Evolutionary conservation across 2,329 filamentous ascomycete genomes (phyloP).

Genomic region (Epichloe elymi): DNA sequence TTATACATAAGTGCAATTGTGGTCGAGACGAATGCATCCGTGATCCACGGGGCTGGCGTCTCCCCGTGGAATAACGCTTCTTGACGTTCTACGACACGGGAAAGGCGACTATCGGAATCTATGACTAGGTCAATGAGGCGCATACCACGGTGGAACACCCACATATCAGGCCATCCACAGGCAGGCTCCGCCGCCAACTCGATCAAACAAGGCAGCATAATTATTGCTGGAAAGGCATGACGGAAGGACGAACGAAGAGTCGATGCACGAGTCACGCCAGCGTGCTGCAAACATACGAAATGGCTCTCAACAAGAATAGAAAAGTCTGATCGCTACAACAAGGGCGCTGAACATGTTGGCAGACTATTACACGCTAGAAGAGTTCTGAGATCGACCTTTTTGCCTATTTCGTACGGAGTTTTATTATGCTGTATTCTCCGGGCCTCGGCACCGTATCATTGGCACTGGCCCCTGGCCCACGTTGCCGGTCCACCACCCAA

Average conservation of each 20-base stretch:
- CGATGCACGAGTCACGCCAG: too few relatives aligned
- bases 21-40: background rate
- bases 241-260: too few relatives aligned
- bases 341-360: background rate
- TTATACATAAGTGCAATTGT: too few relatives aligned
- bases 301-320: background rate
- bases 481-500: background rate
- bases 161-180: too few relatives aligned
- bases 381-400: background rate
- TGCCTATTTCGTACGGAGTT: background rate
- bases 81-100: background rate
- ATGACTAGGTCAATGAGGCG: too few relatives aligned
- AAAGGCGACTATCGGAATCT: too few relatives aligned
- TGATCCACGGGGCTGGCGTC: background rate
- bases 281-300: background rate
- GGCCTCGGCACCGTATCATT: slow-evolving; percentile 1
- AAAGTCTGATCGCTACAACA: background rate
- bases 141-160: too few relatives aligned
- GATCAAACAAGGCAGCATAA: background rate
- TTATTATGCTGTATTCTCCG: slow-evolving; percentile 1
- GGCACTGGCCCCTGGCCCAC: background rate
- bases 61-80: too few relatives aligned
- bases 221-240: too few relatives aligned
- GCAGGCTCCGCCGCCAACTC: background rate
- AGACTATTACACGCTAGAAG: background rate